Base-by-base conservation (phyloP, 1,284 basidiomycete species). In the Singerocomus rubriflavus region DNA sequence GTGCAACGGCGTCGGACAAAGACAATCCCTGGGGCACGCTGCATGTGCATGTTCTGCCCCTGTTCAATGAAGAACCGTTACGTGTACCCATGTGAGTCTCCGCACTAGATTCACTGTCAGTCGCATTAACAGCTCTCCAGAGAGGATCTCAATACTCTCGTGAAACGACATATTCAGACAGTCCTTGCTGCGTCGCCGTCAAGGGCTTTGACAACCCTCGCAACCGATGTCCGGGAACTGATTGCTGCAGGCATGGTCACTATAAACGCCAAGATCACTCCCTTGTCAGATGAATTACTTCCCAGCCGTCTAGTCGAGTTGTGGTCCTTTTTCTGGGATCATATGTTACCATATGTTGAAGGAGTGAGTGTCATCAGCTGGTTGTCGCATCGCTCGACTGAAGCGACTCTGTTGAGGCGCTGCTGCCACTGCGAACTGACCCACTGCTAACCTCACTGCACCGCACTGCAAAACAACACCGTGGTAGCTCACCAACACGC, bases 261-360 rank as follows among this genome's bases (percentile, higher is more conserved):
- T 1, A 78, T 98, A 36, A 92, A 91, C 54, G 82, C 91, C 0
- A 94, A 93, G 65, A 78, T 98, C 9, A 75, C 74, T 10, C 81
- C 77, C 6, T 72, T 88, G 26, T 85, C 87, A 29, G 91, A 93
- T 41, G 81, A 86, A 41, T 80, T 84, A 58, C 77, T 98, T 5
- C 72, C 95, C 14, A 74, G 75, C 1, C 78, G 91, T 9, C 76
- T 96, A 10, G 90, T 93, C 1, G 92, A 96, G 58, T 78, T 91
- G 13, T 98, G 95, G 95, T 81, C 79, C 6, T 95, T 96, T 74
- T 98, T 97, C 73, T 97, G 93, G 85, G 88, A 91, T 56, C 87
- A 92, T 55, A 85, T 98, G 17, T 73, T 98, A 1, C 93, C 94
- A 1, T 95, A 93, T 64, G 74, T 93, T 36, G 91, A 94, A 76